phyloP scores from a whole-genome alignment of 768 basidiomycete species.

The Termitomyces bulborhizus region DNA sequence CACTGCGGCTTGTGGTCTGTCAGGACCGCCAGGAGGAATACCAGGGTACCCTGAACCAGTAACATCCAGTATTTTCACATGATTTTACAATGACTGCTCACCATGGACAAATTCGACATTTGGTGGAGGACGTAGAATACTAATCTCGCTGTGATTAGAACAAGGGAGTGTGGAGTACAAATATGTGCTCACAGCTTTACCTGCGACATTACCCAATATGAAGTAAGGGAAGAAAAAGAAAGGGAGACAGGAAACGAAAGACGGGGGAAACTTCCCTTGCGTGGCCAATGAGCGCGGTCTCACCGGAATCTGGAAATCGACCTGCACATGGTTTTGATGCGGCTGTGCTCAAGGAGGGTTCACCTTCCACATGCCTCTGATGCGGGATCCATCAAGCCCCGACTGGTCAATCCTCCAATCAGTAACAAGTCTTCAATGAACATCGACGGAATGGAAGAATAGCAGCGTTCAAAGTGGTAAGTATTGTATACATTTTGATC shows the following conservation, averaged over 20 bases:
- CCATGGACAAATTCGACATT: slow-evolving; percentile 88
- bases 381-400: neutral
- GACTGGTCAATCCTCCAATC: too few relatives aligned
- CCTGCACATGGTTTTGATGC: slow-evolving; percentile 2
- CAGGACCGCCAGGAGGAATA: slow-evolving; percentile 71
- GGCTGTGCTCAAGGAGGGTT: neutral
- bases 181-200: slow-evolving; percentile 35
- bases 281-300: slow-evolving; percentile 1
- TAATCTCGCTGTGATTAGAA: slow-evolving; percentile 20
- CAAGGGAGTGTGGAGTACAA: slow-evolving; percentile 18
- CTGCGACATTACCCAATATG: slow-evolving; percentile 27
- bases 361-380: neutral
- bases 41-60: slow-evolving; percentile 65
- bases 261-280: neutral
- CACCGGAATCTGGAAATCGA: slow-evolving; percentile 3
- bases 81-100: slow-evolving; percentile 20
- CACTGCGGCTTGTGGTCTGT: slow-evolving; percentile 77
- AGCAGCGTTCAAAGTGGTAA: neutral
- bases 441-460: neutral
- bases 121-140: slow-evolving; percentile 79
- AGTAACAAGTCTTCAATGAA: too few relatives aligned
- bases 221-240: neutral
- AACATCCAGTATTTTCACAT: slow-evolving; percentile 8
- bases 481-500: neutral
- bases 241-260: neutral